Evolutionary conservation across 768 basidiomycete genomes (phyloP).

Genomic region (Leccinum disarticulatum): DNA sequence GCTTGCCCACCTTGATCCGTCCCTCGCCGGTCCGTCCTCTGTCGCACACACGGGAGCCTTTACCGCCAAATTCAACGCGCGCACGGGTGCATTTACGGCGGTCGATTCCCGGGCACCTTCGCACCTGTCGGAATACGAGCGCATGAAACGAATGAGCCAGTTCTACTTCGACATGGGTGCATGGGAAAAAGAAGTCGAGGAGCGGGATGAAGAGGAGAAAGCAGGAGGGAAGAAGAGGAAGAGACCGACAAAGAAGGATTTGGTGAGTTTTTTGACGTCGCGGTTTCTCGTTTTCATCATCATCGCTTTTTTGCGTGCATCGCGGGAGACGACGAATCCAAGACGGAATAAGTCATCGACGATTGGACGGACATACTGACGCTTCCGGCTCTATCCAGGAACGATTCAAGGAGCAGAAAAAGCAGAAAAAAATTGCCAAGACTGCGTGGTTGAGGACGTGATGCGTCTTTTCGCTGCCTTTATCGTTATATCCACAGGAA

Average conservation of each 20-base stretch:
- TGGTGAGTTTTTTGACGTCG: slow-evolving; percentile 50
- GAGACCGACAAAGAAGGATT: slow-evolving; percentile 76
- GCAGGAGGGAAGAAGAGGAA: slow-evolving; percentile 72
- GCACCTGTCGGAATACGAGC: slow-evolving; percentile 78
- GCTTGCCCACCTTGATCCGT: slow-evolving; percentile 77
- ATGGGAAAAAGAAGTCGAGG: slow-evolving; percentile 73
- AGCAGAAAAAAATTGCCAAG: slow-evolving; percentile 80
- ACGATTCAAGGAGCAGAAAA: slow-evolving; percentile 82
- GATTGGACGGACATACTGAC: slow-evolving; percentile 28
- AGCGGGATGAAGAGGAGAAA: slow-evolving; percentile 44
- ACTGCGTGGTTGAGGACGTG: slow-evolving; percentile 80
- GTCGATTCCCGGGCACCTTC: slow-evolving; percentile 67
- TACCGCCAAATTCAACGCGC: slow-evolving; percentile 77
- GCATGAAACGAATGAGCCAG: slow-evolving; percentile 77
- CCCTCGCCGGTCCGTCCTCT: slow-evolving; percentile 44
- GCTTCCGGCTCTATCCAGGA: slow-evolving; percentile 47
- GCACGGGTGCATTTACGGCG: slow-evolving; percentile 73
- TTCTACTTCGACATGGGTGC: slow-evolving; percentile 84
- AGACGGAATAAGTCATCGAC: slow-evolving; percentile 17
- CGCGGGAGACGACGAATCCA: slow-evolving; percentile 21
- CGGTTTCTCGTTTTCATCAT: slow-evolving; percentile 15
- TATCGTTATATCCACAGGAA: not conserved
- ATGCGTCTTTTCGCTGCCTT: slow-evolving; percentile 1
- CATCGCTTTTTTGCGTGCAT: slow-evolving; percentile 18
- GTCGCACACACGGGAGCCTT: slow-evolving; percentile 42